Percentiles rank a stretch among this genome's conserved stretches.
phyloP scores from a whole-genome alignment of 805 yeast species.

The Lipomyces mesembrius region DNA sequence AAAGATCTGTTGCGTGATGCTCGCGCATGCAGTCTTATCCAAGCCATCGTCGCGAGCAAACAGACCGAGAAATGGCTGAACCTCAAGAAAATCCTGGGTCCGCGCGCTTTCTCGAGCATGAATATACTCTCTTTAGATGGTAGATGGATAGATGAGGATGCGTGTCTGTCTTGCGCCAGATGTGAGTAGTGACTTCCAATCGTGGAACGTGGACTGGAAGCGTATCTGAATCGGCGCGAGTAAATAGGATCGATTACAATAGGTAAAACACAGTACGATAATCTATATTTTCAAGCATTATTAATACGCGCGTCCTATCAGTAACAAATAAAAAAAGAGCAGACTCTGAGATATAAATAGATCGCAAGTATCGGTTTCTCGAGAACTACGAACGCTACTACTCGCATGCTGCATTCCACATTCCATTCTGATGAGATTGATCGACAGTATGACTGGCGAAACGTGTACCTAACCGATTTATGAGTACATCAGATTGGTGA shows the following conservation, averaged over 20 bases:
- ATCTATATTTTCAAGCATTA: neutral
- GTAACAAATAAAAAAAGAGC: neutral
- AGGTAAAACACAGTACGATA: too few species aligned
- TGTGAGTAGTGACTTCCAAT: conserved; percentile 3
- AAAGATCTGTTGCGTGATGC: conserved; percentile 1
- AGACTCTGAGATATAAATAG: too few species aligned
- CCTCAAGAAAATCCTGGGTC: neutral
- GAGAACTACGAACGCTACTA: neutral
- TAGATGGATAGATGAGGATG: neutral
- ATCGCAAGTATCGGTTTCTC: neutral
- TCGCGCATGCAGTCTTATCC: neutral
- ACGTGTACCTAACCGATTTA: too few species aligned
- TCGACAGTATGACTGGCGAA: neutral
- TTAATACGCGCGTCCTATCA: neutral
- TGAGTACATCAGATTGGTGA: too few species aligned
- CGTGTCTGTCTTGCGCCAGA: neutral
- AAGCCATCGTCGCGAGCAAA: neutral
- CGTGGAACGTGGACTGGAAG: neutral
- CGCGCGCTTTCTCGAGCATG: neutral
- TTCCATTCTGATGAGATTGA: neutral
- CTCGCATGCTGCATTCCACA: neutral
- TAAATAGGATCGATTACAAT: neutral
- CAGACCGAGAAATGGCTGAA: conserved; percentile 1
- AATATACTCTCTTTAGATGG: neutral
- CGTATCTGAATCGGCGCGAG: conserved; percentile 1